Evolutionary conservation across 2,329 filamentous ascomycete species (phyloP).

Genomic region (Ophiostoma montium): DNA sequence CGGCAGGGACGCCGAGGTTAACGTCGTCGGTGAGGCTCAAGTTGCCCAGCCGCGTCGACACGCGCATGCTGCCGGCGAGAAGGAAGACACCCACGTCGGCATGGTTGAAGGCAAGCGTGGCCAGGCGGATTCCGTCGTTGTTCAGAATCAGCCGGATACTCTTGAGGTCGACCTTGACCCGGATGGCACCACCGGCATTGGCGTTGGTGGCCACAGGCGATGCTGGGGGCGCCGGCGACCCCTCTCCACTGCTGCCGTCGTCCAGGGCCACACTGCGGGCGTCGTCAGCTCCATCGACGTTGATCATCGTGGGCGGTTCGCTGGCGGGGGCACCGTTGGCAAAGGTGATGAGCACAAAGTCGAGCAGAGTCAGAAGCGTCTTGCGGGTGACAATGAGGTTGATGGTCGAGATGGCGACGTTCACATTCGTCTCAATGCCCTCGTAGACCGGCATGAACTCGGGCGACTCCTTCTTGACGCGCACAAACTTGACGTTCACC

Average conservation of each 20-base stretch:
- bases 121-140: slow-evolving; percentile 89
- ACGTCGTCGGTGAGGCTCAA: slow-evolving; percentile 85
- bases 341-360: slow-evolving; percentile 91
- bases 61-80: slow-evolving; percentile 70
- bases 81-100: slow-evolving; percentile 86
- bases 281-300: slow-evolving; percentile 16
- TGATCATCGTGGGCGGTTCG: slow-evolving; percentile 21
- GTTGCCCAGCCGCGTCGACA: slow-evolving; percentile 76
- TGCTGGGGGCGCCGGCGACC: not conserved
- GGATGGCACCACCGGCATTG: slow-evolving; percentile 52
- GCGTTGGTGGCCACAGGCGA: not conserved
- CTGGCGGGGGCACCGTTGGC: slow-evolving; percentile 41
- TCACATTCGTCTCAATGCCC: slow-evolving; percentile 84
- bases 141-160: slow-evolving; percentile 91
- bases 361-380: slow-evolving; percentile 79
- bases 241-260: slow-evolving; percentile 4
- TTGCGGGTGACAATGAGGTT: slow-evolving; percentile 89
- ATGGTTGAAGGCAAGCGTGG: slow-evolving; percentile 82
- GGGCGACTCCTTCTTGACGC: slow-evolving; percentile 79
- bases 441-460: slow-evolving; percentile 89
- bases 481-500: slow-evolving; percentile 77
- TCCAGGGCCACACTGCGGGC: not conserved
- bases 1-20: slow-evolving; percentile 71
- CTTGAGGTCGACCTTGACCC: slow-evolving; percentile 86
- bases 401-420: slow-evolving; percentile 85